Evolutionary conservation across 257 asterid species (phyloP).

Genomic region (Petrea volubilis): DNA sequence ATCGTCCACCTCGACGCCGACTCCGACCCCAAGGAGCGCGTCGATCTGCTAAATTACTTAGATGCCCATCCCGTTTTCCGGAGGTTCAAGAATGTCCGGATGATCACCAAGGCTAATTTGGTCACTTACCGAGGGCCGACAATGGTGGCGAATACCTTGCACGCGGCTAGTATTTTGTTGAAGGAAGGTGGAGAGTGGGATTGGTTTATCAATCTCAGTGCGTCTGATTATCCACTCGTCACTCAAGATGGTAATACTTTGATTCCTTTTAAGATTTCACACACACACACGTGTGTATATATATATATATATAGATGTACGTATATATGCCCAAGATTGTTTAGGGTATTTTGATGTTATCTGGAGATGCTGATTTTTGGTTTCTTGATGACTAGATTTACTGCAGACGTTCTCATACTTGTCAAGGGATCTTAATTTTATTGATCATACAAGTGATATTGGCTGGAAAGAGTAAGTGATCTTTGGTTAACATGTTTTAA

Average conservation of each 20-base stretch:
- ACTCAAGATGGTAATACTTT: conserved; percentile 74
- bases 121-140: conserved; percentile 94
- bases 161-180: conserved; percentile 90
- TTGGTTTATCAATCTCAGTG: conserved; percentile 92
- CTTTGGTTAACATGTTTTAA: neutral
- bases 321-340: neutral
- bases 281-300: too few relatives aligned
- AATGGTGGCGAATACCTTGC: conserved; percentile 92
- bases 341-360: neutral
- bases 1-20: conserved; percentile 88
- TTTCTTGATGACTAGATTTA: conserved; percentile 53
- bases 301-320: too few relatives aligned
- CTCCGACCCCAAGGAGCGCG: conserved; percentile 67
- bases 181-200: conserved; percentile 93
- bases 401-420: conserved; percentile 74
- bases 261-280: neutral
- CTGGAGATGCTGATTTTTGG: conserved; percentile 19
- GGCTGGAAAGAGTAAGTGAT: conserved; percentile 95
- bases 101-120: conserved; percentile 81
- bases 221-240: conserved; percentile 87
- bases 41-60: conserved; percentile 64
- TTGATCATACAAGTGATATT: conserved; percentile 87
- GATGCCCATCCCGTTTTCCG: conserved; percentile 32
- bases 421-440: conserved; percentile 90
- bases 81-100: conserved; percentile 65